These are phyloP conservation scores for Beauveria scarabaeidicola DNA, from an alignment of 2,329 filamentous ascomycete genomes.

Conservation along the genomic window DNA sequence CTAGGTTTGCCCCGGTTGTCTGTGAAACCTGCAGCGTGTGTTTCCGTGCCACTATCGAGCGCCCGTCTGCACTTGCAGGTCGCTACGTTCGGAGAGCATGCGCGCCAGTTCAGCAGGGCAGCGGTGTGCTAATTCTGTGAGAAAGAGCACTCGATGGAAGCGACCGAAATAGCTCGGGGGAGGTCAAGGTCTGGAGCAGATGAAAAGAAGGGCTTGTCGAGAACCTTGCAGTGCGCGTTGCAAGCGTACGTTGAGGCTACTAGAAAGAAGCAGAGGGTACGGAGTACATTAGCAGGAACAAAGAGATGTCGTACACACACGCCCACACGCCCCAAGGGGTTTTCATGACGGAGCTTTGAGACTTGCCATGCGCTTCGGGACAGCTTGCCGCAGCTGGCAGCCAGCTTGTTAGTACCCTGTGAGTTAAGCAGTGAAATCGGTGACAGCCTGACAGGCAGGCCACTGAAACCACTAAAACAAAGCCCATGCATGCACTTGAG, in stretches of 20 bases:
- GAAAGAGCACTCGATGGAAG: not conserved
- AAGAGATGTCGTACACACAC: not conserved
- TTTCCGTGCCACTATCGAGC: not conserved
- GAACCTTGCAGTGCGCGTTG: not conserved
- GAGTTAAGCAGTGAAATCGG: not conserved
- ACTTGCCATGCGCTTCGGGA: not conserved
- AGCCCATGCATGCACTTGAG: not conserved
- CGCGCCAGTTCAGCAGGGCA: not conserved
- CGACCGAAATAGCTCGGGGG: slow-evolving; percentile 9
- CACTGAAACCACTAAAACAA: slow-evolving; percentile 2
- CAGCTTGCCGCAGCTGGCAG: not conserved
- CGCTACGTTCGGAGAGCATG: not conserved
- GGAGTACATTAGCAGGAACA: not conserved
- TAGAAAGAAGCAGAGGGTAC: not conserved
- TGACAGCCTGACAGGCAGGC: not conserved
- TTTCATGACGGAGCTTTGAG: not conserved
- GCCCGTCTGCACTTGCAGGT: not conserved
- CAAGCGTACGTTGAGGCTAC: not conserved
- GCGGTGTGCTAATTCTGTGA: not conserved
- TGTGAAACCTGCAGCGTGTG: not conserved
- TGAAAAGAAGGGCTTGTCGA: not conserved
- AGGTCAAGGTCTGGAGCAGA: not conserved
- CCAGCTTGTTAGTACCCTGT: not conserved
- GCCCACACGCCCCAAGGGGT: not conserved
- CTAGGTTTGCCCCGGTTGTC: not conserved